Evolutionary conservation across 345 rosid species (phyloP), one percentile per base, ranked within the genome.

Genomic region (Excoecaria agallocha): DNA sequence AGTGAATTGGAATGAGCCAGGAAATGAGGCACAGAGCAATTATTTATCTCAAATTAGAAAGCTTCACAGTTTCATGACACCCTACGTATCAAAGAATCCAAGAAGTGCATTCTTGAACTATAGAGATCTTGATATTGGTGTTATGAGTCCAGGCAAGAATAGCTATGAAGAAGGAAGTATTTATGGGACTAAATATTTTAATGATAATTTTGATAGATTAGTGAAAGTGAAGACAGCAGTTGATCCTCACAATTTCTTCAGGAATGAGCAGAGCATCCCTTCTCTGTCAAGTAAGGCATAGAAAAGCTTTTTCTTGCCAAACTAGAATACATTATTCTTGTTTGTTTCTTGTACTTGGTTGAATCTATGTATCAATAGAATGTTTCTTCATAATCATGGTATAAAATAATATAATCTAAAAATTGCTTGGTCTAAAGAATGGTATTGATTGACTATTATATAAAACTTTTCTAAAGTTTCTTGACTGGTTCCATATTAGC

Each of bases 81-180:
- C 89, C 37, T 86, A 72, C 57, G 95, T 90, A 66, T 80, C 94
- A 10, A 86, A 70, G 48, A 79, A 84, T 48, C 95, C 97, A 1
- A 84, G 93, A 58, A 74, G 82, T 24, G 78, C 93, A 25, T 87
- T 39, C 69, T 8, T 70, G 58, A 64, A 79, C 39, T 81, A 81
- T 15, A 81, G 78, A 20, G 81, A 77, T 66, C 54, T 81, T 37
- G 84, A 81, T 20, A 64, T 81, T 35, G 84, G 84, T 49, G 46
- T 69, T 0, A 69, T 69, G 69, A 77, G 68, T 16, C 64, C 51
- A 8, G 71, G 73, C 0, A 16, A 46, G 25, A 20, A 81, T 19
- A 87, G 83, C 74, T 91, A 82, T 37, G 17, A 71, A 48, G 74
- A 86, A 35, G 92, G 89, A 1, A 82, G 74, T n/a, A 83, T 84